Evolutionary conservation across 768 basidiomycete species (phyloP).

Genomic region (Agrocybe praecox): DNA sequence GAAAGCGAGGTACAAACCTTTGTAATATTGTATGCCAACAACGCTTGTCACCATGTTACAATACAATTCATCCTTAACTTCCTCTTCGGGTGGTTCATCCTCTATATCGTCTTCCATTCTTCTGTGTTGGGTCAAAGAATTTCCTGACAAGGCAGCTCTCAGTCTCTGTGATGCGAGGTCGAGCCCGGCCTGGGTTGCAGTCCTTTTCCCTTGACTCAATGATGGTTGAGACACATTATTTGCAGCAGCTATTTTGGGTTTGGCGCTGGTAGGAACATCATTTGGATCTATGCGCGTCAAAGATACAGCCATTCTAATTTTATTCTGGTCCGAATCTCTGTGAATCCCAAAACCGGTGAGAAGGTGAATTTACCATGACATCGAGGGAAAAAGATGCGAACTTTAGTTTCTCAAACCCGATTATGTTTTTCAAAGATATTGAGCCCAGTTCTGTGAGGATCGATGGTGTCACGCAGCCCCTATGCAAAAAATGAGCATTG

Average conservation of each 20-base stretch:
- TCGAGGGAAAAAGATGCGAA: neutral
- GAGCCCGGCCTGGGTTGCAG: slow-evolving; percentile 28
- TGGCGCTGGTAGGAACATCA: slow-evolving; percentile 57
- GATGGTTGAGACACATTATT: slow-evolving; percentile 9
- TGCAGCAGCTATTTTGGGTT: slow-evolving; percentile 4
- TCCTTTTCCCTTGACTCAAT: slow-evolving; percentile 48
- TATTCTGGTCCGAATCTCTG: slow-evolving; percentile 64
- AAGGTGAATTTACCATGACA: neutral
- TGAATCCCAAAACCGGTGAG: neutral
- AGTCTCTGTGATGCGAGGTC: slow-evolving; percentile 5
- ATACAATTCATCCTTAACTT: slow-evolving; percentile 68
- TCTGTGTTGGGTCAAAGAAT: slow-evolving; percentile 10
- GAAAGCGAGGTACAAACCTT: slow-evolving; percentile 38
- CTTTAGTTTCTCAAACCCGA: slow-evolving; percentile 57
- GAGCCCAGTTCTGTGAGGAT: slow-evolving; percentile 54
- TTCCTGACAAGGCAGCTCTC: neutral
- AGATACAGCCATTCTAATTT: slow-evolving; percentile 61
- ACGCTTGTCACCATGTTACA: slow-evolving; percentile 59
- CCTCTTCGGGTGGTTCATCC: slow-evolving; percentile 43
- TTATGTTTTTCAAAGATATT: slow-evolving; percentile 40
- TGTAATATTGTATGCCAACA: slow-evolving; percentile 86
- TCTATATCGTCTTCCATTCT: slow-evolving; percentile 45
- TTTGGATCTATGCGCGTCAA: slow-evolving; percentile 53
- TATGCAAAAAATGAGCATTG: slow-evolving; percentile 21
- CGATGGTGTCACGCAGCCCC: slow-evolving; percentile 72